Conservation (phyloP, 1,284 basidiomycete species). For the Trichosporon sp. region DNA sequence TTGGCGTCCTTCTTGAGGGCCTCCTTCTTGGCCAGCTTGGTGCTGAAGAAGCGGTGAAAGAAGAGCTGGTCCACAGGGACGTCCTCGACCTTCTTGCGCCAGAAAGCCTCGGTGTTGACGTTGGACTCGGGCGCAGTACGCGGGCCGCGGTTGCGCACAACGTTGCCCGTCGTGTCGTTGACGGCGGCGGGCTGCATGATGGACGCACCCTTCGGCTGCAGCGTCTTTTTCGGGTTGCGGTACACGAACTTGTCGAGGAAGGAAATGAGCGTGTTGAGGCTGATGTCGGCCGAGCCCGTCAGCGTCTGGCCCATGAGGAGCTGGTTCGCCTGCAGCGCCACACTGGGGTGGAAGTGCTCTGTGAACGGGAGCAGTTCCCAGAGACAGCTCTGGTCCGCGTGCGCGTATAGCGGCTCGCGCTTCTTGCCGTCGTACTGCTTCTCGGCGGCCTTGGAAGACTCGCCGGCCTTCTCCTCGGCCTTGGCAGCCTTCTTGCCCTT, state of each 20-base stretch:
- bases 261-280: constrained; percentile 85
- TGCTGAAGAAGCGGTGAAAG: constrained; percentile 55
- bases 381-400: constrained; percentile 73
- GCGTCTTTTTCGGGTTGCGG: constrained; percentile 88
- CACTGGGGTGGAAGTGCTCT: constrained; percentile 84
- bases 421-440: constrained; percentile 74
- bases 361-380: constrained; percentile 85
- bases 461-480: constrained; percentile 14
- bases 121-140: constrained; percentile 51
- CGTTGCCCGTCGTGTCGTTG: constrained; percentile 58
- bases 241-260: constrained; percentile 89
- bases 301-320: constrained; percentile 64
- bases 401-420: constrained; percentile 82
- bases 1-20: constrained; percentile 54
- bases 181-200: constrained; percentile 93
- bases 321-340: constrained; percentile 79
- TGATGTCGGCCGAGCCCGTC: constrained; percentile 79
- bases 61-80: constrained; percentile 81
- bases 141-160: constrained; percentile 67
- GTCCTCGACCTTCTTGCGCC: constrained; percentile 66
- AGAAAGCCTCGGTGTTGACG: constrained; percentile 64
- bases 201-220: constrained; percentile 64
- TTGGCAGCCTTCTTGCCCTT: constrained; percentile 7
- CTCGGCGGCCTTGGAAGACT: constrained; percentile 16
- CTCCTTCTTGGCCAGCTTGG: constrained; percentile 55